Evolutionary conservation across 495 filamentous ascomycete species (phyloP), one percentile per base, ranked within the genome.

Genomic region (Penicillium fimorum): DNA sequence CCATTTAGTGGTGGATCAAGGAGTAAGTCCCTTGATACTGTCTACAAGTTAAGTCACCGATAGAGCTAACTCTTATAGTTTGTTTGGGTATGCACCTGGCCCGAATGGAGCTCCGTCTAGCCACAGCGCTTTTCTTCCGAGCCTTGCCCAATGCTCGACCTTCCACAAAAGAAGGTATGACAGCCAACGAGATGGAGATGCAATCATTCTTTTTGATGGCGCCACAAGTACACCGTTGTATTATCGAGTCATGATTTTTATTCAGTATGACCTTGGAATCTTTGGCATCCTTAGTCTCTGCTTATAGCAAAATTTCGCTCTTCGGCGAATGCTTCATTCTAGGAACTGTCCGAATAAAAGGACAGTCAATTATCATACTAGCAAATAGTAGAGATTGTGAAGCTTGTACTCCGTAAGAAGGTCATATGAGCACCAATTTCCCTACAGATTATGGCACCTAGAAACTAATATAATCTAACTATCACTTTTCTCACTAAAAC

Each of bases 1-100:
- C 70, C 80, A 0, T 86, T 82, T 60, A 80, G 83, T 1, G 80
- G 70, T 17, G 82, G 81, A 8, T 70, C 66, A 22, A 69, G 77
- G 33, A 66, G 73, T 72, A 51, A 58, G 67, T 69, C 12, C 5
- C 25, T 47, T 27, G 24, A 47, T 18, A 6, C 8, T 6, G 8
- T 42, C 5, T 12, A 35, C 12, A 12, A 2, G 5, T 45, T 9
- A 22, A 7, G 5, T 27, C 15, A 45, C 11, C 41, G 13, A 43
- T 11, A 24, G 37, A 50, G 20, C 20, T 51, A 30, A 49, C 47
- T 13, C 18, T 11, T n/a, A 44, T 57, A 81, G 76, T 74, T 27
- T 76, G 72, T 29, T 57, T 76, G 7, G 74, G 72, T 12, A 55
- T 74, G 5, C 70, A 75, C 48, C 56, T 76, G 29, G 71, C 73